Conservation (phyloP, 192 early-diverging fungal genomes). For the Dissophora globulifera region DNA sequence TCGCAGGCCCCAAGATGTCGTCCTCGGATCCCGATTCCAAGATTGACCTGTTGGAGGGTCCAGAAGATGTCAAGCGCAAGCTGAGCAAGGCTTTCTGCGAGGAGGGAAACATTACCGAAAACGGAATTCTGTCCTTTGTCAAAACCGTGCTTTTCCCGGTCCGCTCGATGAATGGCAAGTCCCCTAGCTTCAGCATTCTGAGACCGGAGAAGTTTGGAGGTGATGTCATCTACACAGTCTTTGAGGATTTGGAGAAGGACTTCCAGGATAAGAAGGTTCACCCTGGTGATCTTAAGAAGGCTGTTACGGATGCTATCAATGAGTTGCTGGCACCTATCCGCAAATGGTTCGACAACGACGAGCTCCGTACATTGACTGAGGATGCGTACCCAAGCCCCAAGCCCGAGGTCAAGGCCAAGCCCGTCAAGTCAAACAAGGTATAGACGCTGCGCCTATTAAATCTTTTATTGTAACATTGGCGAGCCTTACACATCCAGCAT, state of each 20-base stretch:
- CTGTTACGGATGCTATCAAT: conserved; percentile 86
- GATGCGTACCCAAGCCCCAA: conserved; percentile 84
- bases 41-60: conserved; percentile 93
- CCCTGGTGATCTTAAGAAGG: conserved; percentile 94
- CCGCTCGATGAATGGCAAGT: conserved; percentile 69
- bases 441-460: conserved; percentile 47
- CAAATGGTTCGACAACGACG: conserved; percentile 71
- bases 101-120: conserved; percentile 91
- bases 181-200: conserved; percentile 70
- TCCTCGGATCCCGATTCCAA: conserved; percentile 97
- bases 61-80: conserved; percentile 84
- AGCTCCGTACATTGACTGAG: conserved; percentile 76
- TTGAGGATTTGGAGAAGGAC: conserved; percentile 81
- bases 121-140: conserved; percentile 92
- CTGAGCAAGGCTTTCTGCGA: conserved; percentile 97
- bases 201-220: conserved; percentile 95
- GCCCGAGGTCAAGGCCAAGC: conserved; percentile 60
- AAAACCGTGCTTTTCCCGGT: conserved; percentile 93
- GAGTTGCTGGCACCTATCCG: conserved; percentile 89
- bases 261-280: conserved; percentile 90
- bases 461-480: too few species aligned
- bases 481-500: too few species aligned
- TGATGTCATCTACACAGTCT: conserved; percentile 76
- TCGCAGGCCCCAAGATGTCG: conserved; percentile 95
- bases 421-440: conserved; percentile 65